These are phyloP conservation scores for Carallia pectinifolia DNA, from an alignment of 345 rosid species.

Conservation along the genomic window DNA sequence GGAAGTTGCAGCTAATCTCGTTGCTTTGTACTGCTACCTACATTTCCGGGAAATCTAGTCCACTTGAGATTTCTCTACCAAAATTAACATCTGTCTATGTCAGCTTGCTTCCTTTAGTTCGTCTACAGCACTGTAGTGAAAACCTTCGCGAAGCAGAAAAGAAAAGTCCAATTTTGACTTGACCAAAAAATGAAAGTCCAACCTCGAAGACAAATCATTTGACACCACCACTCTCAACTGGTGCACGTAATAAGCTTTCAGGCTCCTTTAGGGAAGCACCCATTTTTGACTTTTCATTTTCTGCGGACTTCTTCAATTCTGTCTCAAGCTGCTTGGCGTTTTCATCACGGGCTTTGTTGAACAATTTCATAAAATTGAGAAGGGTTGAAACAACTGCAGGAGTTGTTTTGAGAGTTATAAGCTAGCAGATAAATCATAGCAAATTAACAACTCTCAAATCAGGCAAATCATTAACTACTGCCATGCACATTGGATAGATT, in stretches of 20 bases:
- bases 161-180: background rate
- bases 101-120: background rate
- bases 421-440: background rate
- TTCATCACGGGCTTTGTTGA: slow-evolving; percentile 75
- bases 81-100: background rate
- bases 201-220: slow-evolving; percentile 13
- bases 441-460: no score
- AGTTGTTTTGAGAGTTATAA: slow-evolving; percentile 1
- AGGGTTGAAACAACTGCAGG: slow-evolving; percentile 72
- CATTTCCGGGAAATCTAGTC: slow-evolving; percentile 15
- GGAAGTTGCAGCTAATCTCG: background rate
- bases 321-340: slow-evolving; percentile 72
- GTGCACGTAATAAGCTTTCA: slow-evolving; percentile 14
- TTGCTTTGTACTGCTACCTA: background rate
- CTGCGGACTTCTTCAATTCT: slow-evolving; percentile 60
- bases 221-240: slow-evolving; percentile 26
- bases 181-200: no score
- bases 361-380: slow-evolving; percentile 69
- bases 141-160: slow-evolving; percentile 5
- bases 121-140: background rate
- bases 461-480: background rate
- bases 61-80: background rate
- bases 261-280: slow-evolving; percentile 40
- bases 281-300: slow-evolving; percentile 43
- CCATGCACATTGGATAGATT: background rate